Conservation (phyloP, 177 flowering plant species). For the Vitis hybrid region DNA sequence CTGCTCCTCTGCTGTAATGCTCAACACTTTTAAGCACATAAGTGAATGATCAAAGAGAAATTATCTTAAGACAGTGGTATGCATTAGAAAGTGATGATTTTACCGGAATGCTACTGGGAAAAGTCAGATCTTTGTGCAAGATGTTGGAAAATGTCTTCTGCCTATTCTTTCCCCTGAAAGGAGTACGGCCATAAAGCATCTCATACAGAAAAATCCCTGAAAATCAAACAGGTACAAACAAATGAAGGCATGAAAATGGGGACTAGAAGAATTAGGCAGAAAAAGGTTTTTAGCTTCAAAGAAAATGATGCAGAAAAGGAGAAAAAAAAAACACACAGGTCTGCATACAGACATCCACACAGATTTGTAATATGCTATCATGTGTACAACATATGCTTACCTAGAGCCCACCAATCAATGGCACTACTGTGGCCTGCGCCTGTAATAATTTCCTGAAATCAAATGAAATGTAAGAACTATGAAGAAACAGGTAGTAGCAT, state of each 20-base stretch:
- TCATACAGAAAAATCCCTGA: conserved; percentile 91
- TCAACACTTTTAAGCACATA: no score
- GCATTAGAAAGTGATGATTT: conserved; percentile 1
- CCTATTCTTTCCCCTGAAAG: conserved; percentile 94
- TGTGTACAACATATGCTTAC: conserved; percentile 40
- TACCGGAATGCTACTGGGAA: conserved; percentile 92
- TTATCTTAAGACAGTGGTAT: no score
- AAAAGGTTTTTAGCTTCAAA: background rate
- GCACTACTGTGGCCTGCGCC: conserved; percentile 94
- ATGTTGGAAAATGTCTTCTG: conserved; percentile 94
- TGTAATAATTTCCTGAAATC: conserved; percentile 89
- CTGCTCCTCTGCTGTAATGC: no score
- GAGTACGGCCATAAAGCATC: conserved; percentile 97
- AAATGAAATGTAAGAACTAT: conserved; percentile 14
- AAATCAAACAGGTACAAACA: conserved; percentile 10
- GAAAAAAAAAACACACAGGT: background rate
- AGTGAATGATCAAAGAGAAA: no score
- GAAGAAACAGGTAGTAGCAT: background rate
- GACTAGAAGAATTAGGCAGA: background rate
- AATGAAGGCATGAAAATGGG: background rate
- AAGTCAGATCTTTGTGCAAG: conserved; percentile 90
- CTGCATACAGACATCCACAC: background rate
- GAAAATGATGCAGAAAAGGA: background rate
- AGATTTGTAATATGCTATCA: background rate
- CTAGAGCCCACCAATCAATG: conserved; percentile 99